A percentile compares a stretch with the other conserved stretches of the same genome.
Evolutionary conservation across 192 early-diverging fungal species (phyloP).

Genomic region (Podochytrium sp.): DNA sequence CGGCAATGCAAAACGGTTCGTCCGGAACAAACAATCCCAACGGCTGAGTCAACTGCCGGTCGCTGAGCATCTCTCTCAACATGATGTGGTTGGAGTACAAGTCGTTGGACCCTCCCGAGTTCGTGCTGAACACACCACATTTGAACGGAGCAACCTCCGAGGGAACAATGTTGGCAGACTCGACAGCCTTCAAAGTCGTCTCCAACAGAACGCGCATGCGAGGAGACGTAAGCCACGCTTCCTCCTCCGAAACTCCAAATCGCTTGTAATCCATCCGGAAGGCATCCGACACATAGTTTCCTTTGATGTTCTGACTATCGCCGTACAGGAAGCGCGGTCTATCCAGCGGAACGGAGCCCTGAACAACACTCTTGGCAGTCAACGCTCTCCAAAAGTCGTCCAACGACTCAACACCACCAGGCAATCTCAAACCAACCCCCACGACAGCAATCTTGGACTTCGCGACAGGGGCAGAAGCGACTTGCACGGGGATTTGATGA

Average conservation of each 20-base stretch:
- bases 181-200: constrained; percentile 1
- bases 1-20: not conserved
- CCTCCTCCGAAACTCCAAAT: not conserved
- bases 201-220: not conserved
- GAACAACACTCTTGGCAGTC: not conserved
- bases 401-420: not conserved
- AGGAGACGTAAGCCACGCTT: not conserved
- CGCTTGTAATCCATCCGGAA: not conserved
- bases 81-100: not conserved
- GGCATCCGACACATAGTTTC: not conserved
- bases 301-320: not conserved
- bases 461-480: too few relatives aligned
- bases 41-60: not conserved
- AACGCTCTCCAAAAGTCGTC: not conserved
- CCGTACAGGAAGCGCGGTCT: not conserved
- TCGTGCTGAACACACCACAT: not conserved
- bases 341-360: not conserved
- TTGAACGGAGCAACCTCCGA: not conserved
- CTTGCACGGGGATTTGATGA: too few relatives aligned
- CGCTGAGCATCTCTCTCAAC: not conserved
- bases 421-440: constrained; percentile 1
- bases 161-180: not conserved
- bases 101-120: not conserved
- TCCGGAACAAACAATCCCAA: not conserved
- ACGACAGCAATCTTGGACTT: not conserved